A percentile compares a stretch with the other conserved stretches of the same genome.
Evolutionary conservation across 306 rosid genomes (phyloP).

Genomic region (Parietaria judaica): DNA sequence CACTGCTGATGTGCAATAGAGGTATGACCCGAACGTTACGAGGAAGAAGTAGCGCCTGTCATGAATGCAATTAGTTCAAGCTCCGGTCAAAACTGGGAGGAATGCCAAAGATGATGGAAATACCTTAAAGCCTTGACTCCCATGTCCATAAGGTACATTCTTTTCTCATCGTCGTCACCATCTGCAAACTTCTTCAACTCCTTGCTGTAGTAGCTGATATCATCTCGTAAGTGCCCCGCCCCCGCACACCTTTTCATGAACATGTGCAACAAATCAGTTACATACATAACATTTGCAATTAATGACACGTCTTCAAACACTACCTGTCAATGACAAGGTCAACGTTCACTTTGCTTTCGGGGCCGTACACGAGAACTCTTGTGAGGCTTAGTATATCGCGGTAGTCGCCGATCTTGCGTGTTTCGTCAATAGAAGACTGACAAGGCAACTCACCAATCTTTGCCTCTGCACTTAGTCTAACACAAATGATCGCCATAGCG

Average conservation of each 20-base stretch:
- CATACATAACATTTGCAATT: too few species aligned
- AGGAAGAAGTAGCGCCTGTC: conserved; percentile 80
- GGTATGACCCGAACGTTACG: conserved; percentile 80
- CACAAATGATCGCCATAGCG: conserved; percentile 77
- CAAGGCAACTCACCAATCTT: conserved; percentile 30
- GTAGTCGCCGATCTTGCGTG: conserved; percentile 72
- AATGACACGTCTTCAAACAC: background rate
- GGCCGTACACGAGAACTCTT: conserved; percentile 71
- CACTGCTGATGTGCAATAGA: conserved; percentile 47
- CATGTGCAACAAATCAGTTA: background rate
- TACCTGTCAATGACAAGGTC: conserved; percentile 80
- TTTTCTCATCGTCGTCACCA: conserved; percentile 66
- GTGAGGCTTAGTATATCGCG: conserved; percentile 92
- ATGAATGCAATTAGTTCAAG: too few species aligned
- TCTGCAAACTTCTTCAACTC: conserved; percentile 50
- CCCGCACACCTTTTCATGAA: conserved; percentile 65
- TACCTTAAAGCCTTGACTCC: conserved; percentile 82
- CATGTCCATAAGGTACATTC: conserved; percentile 61
- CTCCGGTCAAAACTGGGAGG: too few species aligned
- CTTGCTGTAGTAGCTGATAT: conserved; percentile 58
- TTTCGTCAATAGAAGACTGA: conserved; percentile 53
- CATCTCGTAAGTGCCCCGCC: conserved; percentile 79
- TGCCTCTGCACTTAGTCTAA: conserved; percentile 49
- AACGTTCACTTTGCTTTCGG: conserved; percentile 84
- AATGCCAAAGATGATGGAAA: too few species aligned